Evolutionary conservation across 2,329 filamentous ascomycete genomes (phyloP).

Genomic region (Cryoendolithus antarcticus): DNA sequence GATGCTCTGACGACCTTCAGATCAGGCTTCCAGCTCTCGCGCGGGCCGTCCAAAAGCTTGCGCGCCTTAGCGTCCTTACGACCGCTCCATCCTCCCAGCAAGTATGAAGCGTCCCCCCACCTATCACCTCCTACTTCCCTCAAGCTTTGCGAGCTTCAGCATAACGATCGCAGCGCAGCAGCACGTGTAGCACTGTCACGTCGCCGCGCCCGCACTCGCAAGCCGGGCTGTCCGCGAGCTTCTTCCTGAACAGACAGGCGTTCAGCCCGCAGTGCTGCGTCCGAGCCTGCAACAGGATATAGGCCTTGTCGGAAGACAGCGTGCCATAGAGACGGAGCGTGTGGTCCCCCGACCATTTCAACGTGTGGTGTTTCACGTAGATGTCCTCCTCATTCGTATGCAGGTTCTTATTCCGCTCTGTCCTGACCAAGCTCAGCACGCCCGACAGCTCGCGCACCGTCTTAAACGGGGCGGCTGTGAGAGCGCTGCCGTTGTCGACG

Average conservation of each 20-base stretch:
- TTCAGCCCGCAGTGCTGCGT: conserved; percentile 1
- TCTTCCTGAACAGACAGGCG: conserved; percentile 2
- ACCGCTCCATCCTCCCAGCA: conserved; percentile 1
- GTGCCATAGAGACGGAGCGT: conserved; percentile 5
- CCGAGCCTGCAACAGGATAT: conserved; percentile 1
- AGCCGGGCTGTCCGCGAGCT: not conserved
- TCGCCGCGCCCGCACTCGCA: conserved; percentile 1
- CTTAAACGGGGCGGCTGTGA: conserved; percentile 1
- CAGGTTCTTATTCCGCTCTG: conserved; percentile 1
- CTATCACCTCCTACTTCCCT: conserved; percentile 1
- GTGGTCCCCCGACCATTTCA: conserved; percentile 3
- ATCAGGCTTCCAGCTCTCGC: conserved; percentile 2
- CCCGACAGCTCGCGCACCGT: conserved; percentile 3
- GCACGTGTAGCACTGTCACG: conserved; percentile 1
- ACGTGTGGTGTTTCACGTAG: conserved; percentile 4
- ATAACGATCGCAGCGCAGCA: conserved; percentile 1
- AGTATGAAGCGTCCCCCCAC: conserved; percentile 1
- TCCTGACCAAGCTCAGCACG: conserved; percentile 2
- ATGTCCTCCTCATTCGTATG: conserved; percentile 1
- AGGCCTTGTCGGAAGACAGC: not conserved
- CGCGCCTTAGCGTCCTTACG: conserved; percentile 1
- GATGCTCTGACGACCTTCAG: conserved; percentile 3
- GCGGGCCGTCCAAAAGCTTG: conserved; percentile 2
- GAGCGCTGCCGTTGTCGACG: conserved; percentile 33
- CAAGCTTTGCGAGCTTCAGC: conserved; percentile 1